These are phyloP conservation scores for Pelargonium citronellum DNA, from an alignment of 441 rosid species.

Conservation along the genomic window DNA sequence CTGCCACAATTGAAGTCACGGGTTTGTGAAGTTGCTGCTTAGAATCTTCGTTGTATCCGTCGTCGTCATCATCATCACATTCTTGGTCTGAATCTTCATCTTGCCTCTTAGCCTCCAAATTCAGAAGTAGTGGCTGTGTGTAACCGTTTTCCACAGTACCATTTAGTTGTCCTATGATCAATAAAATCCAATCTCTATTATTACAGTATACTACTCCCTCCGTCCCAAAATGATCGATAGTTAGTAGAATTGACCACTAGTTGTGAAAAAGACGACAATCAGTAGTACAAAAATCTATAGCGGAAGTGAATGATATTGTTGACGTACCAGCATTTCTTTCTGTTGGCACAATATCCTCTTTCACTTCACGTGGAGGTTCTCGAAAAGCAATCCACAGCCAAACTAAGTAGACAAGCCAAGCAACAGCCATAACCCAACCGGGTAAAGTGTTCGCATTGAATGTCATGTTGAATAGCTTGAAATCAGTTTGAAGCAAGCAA, in stretches of 20 bases:
- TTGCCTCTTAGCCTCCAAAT: conserved; percentile 22
- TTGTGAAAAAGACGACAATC: too few relatives aligned
- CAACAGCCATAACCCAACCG: conserved; percentile 47
- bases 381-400: conserved; percentile 40
- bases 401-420: conserved; percentile 38
- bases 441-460: conserved; percentile 45
- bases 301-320: conserved; percentile 11
- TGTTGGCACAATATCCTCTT: conserved; percentile 17
- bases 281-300: not conserved
- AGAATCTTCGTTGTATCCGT: conserved; percentile 17
- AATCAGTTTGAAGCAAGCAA: conserved; percentile 39
- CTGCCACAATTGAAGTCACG: conserved; percentile 40
- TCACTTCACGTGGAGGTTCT: conserved; percentile 30
- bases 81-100: conserved; percentile 30
- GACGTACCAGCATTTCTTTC: conserved; percentile 34
- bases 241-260: too few relatives aligned
- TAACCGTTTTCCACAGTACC: conserved; percentile 30
- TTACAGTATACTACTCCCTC: not conserved
- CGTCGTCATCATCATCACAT: conserved; percentile 30
- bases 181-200: conserved; percentile 1
- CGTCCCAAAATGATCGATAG: too few relatives aligned
- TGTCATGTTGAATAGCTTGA: conserved; percentile 36
- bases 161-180: conserved; percentile 24
- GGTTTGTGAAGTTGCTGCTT: conserved; percentile 26
- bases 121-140: conserved; percentile 32